These are phyloP conservation scores for Diddensiella caesifluorescens DNA, from an alignment of 805 yeast species.

Conservation along the genomic window DNA sequence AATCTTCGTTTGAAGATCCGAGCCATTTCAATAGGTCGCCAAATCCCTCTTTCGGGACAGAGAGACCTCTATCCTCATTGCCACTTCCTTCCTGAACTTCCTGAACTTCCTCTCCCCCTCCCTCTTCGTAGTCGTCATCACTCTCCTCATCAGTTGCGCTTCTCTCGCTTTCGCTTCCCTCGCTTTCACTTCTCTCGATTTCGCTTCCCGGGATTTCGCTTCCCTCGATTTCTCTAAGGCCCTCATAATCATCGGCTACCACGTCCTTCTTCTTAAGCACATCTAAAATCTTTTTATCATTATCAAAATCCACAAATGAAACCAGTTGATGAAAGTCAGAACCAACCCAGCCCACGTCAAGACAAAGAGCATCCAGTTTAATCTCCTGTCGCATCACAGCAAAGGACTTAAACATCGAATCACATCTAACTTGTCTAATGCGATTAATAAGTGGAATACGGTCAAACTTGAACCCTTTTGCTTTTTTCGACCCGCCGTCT, in stretches of 20 bases:
- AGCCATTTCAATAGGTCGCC: conserved; percentile 3
- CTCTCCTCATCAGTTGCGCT: neutral
- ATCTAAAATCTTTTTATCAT: conserved; percentile 7
- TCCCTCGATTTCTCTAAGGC: too few species aligned
- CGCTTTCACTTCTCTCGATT: too few species aligned
- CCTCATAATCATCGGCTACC: too few species aligned
- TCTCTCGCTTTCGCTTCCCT: neutral
- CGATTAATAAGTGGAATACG: conserved; percentile 51
- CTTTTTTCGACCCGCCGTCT: conserved; percentile 28
- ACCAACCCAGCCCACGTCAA: conserved; percentile 43
- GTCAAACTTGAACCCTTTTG: conserved; percentile 44
- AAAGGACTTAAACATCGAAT: conserved; percentile 58
- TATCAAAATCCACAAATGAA: conserved; percentile 32
- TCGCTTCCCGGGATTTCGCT: too few species aligned
- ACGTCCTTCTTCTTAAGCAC: neutral
- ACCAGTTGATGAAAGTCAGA: conserved; percentile 54
- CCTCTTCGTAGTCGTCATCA: neutral
- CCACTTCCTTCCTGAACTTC: neutral
- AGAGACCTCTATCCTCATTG: too few species aligned
- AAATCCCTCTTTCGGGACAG: too few species aligned
- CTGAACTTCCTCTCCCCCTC: neutral
- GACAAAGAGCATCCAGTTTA: conserved; percentile 50
- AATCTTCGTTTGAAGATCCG: conserved; percentile 8
- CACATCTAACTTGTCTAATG: conserved; percentile 60
- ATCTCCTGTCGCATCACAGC: conserved; percentile 61